Percentiles rank a stretch among this genome's conserved stretches.
phyloP scores from a whole-genome alignment of 2,329 filamentous ascomycete species.

The Fusarium siculi region DNA sequence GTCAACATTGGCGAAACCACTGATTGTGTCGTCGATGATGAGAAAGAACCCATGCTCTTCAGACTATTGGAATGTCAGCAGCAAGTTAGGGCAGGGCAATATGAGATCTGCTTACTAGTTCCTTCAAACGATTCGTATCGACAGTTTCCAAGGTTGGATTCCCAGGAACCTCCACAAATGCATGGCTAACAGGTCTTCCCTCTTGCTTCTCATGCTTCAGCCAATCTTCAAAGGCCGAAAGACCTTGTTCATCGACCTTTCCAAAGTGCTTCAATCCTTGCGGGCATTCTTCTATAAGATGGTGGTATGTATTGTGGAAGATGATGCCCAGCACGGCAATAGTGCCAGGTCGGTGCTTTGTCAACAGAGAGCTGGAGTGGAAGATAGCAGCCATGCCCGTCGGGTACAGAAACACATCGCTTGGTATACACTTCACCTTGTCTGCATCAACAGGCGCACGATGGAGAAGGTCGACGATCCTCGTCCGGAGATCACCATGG shows the following conservation, averaged over 20 bases:
- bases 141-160: constrained; percentile 51
- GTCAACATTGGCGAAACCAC: constrained; percentile 62
- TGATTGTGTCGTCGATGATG: constrained; percentile 60
- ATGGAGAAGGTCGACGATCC: constrained; percentile 55
- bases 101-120: constrained; percentile 49
- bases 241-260: constrained; percentile 52
- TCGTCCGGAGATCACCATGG: constrained; percentile 52
- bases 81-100: background rate
- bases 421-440: constrained; percentile 37
- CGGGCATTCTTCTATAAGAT: constrained; percentile 57
- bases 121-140: constrained; percentile 50
- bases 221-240: constrained; percentile 58
- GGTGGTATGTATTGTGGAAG: constrained; percentile 61
- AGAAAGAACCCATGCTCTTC: constrained; percentile 58
- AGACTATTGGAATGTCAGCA: constrained; percentile 38
- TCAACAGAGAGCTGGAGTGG: constrained; percentile 53
- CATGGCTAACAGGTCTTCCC: constrained; percentile 55
- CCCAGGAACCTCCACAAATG: constrained; percentile 58
- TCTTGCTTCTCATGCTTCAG: constrained; percentile 53
- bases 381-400: constrained; percentile 66
- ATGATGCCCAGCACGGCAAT: constrained; percentile 61
- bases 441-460: constrained; percentile 51
- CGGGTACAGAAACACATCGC: constrained; percentile 63
- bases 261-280: constrained; percentile 61
- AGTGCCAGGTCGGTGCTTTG: constrained; percentile 47